Conservation (phyloP, 176 grass and related monocot genomes). For the Leersia perrieri region DNA sequence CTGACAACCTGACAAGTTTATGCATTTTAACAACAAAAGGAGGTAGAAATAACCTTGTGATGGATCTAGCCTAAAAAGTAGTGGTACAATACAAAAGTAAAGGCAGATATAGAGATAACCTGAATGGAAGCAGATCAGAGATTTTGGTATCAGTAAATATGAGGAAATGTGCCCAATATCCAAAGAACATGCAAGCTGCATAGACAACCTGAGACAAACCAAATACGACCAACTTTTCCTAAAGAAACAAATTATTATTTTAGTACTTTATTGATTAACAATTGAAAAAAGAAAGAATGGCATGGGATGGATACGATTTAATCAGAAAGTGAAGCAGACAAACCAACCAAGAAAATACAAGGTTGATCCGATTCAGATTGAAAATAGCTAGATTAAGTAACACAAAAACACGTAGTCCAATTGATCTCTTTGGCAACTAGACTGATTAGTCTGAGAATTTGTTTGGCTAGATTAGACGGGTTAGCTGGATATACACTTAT, state of each 20-base stretch:
- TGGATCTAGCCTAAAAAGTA: slow-evolving; percentile 6
- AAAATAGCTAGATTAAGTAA: too few species aligned
- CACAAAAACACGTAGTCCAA: too few species aligned
- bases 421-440: neutral
- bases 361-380: neutral
- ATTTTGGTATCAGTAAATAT: slow-evolving; percentile 42
- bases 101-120: slow-evolving; percentile 46
- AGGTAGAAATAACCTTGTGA: slow-evolving; percentile 23
- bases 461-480: neutral
- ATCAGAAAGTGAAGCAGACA: neutral
- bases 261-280: slow-evolving; percentile 15
- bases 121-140: slow-evolving; percentile 67
- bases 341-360: neutral
- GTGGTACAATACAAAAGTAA: slow-evolving; percentile 16
- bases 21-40: slow-evolving; percentile 9
- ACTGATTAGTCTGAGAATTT: neutral
- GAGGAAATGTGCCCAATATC: slow-evolving; percentile 92
- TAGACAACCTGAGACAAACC: slow-evolving; percentile 83
- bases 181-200: slow-evolving; percentile 65
- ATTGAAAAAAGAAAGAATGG: slow-evolving; percentile 18
- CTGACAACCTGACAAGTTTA: slow-evolving; percentile 59
- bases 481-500: neutral
- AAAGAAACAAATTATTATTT: slow-evolving; percentile 41
- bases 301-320: neutral
- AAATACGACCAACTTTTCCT: slow-evolving; percentile 86